Evolutionary conservation across 148 eudicot genomes (phyloP).

Genomic region (Rhododendron mucronatum): DNA sequence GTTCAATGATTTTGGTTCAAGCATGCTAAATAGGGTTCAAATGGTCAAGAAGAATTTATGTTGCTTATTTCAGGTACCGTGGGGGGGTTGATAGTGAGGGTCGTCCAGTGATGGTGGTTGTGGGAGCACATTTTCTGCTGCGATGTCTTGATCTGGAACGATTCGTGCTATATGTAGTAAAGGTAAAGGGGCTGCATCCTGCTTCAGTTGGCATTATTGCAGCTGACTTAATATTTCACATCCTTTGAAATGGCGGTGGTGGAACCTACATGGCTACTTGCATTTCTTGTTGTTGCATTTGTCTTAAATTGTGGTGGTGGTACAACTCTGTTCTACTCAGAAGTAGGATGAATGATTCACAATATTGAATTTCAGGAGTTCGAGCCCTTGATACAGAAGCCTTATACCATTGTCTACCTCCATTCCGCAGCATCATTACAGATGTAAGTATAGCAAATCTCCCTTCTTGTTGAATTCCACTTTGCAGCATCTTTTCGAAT

Average conservation of each 20-base stretch:
- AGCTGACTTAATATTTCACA: not conserved
- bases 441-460: slow-evolving; percentile 48
- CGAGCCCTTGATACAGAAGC: slow-evolving; percentile 93
- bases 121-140: slow-evolving; percentile 97
- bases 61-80: slow-evolving; percentile 60
- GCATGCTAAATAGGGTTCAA: slow-evolving; percentile 4
- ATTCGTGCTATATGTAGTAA: slow-evolving; percentile 75
- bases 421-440: slow-evolving; percentile 98
- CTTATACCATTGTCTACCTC: slow-evolving; percentile 86
- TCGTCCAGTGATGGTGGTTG: slow-evolving; percentile 95
- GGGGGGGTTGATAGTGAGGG: slow-evolving; percentile 99
- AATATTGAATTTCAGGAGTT: slow-evolving; percentile 63
- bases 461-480: not conserved
- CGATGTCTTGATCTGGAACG: slow-evolving; percentile 98
- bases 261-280: not conserved
- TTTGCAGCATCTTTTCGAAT: not conserved
- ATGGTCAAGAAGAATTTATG: not conserved
- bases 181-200: slow-evolving; percentile 41
- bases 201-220: not conserved
- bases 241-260: not conserved
- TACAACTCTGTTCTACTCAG: not conserved
- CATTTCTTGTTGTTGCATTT: not conserved
- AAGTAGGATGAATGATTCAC: not conserved
- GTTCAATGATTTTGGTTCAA: not conserved
- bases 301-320: not conserved